A percentile compares a stretch with the other conserved stretches of the same genome.
Evolutionary conservation across 2,329 filamentous ascomycete genomes (phyloP).

Genomic region (Stromatinia cepivora): DNA sequence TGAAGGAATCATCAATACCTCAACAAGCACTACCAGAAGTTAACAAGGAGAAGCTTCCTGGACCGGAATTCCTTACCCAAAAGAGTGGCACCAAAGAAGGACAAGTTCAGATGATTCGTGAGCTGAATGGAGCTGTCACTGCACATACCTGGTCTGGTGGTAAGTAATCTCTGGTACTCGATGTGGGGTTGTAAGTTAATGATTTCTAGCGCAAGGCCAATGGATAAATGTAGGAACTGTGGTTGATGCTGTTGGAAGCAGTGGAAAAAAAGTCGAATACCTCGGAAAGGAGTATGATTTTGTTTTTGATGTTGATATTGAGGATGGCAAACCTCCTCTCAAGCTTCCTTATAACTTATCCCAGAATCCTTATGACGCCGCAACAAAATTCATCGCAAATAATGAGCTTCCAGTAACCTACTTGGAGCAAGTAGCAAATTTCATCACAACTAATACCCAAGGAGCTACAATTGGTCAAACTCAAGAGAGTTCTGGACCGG

Average conservation of each 20-base stretch:
- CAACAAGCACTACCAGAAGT: conserved; percentile 80
- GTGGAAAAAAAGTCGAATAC: conserved; percentile 71
- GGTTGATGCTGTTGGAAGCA: conserved; percentile 83
- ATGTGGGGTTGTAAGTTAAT: conserved; percentile 16
- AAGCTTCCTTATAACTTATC: conserved; percentile 94
- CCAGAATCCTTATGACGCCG: conserved; percentile 89
- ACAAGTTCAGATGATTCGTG: conserved; percentile 88
- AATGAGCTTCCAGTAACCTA: conserved; percentile 87
- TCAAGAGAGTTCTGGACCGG: conserved; percentile 47
- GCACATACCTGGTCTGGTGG: conserved; percentile 80
- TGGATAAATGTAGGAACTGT: conserved; percentile 95
- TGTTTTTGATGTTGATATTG: conserved; percentile 94
- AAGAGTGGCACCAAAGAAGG: conserved; percentile 94
- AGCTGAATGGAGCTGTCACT: conserved; percentile 76
- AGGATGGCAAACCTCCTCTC: conserved; percentile 87
- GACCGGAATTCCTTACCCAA: conserved; percentile 78
- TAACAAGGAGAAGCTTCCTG: conserved; percentile 89
- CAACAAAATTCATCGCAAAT: conserved; percentile 84
- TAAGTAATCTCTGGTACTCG: conserved; percentile 19
- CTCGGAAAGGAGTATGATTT: conserved; percentile 90
- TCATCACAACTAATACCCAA: conserved; percentile 87
- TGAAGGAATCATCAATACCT: conserved; percentile 82
- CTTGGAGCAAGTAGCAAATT: conserved; percentile 88
- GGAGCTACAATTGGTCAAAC: conserved; percentile 76
- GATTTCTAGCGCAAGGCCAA: conserved; percentile 55